Evolutionary conservation across 208 protist genomes (phyloP).

Genomic region (Borovskyia barvae): DNA sequence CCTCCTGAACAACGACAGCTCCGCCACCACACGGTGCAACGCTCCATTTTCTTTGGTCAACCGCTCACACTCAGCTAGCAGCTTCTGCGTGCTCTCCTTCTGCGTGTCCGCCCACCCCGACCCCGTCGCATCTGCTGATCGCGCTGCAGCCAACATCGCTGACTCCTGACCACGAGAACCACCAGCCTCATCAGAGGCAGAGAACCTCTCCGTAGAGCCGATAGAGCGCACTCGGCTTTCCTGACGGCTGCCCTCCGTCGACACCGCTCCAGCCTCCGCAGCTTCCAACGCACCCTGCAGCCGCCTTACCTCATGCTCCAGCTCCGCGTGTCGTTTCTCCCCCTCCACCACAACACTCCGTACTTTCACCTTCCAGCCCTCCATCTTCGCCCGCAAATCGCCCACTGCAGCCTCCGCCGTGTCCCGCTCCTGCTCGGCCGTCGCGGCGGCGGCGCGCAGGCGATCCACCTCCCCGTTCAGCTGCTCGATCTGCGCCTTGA

Average conservation of each 20-base stretch:
- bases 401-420: neutral
- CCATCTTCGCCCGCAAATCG: slow-evolving; percentile 14
- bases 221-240: too few species aligned
- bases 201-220: too few species aligned
- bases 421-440: slow-evolving; percentile 1
- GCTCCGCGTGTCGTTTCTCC: slow-evolving; percentile 15
- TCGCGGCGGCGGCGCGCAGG: neutral
- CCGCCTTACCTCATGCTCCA: neutral
- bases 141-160: too few species aligned
- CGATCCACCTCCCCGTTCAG: neutral
- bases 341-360: slow-evolving; percentile 19
- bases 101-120: neutral
- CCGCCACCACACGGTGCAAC: slow-evolving; percentile 4
- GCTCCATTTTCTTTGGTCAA: slow-evolving; percentile 14
- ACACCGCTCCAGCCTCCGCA: neutral
- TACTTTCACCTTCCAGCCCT: slow-evolving; percentile 24
- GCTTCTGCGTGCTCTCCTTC: neutral
- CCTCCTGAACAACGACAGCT: slow-evolving; percentile 25
- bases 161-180: too few species aligned
- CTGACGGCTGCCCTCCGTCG: neutral
- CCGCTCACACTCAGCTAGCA: slow-evolving; percentile 1
- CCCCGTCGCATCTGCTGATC: too few species aligned
- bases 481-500: neutral
- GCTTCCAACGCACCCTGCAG: neutral
- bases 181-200: too few species aligned